Base-by-base conservation (phyloP, 1,139 yeast species). In the Diutina ranongensis region DNA sequence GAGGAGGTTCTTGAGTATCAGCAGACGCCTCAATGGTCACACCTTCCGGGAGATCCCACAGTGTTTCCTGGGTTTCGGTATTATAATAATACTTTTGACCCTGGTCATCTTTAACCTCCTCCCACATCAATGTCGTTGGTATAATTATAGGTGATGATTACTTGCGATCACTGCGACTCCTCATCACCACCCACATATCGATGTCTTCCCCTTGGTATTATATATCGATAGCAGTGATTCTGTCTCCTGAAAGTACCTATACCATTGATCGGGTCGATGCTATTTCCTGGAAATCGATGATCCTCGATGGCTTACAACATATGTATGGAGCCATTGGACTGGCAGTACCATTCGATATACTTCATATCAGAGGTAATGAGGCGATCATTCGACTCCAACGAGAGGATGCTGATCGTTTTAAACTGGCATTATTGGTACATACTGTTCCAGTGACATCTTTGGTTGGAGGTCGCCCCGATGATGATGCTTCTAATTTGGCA, bases 41-140 rank as follows among this genome's bases (percentile, higher is more conserved):
- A 2, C 40, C 46, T 27, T 67, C 76, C 0, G 97, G 97, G 51
- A 80, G 76, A 8, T 83, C 85, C 95, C 97, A 88, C 44, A 81
- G 76, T 0, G 95, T 80, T 54, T 79, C 80, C 46, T 78, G 74
- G 0, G 94, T 83, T 35, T 58, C 69, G 1, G 74, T 50, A 53
- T 88, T 79, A 60, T 78, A 85, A 60, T 83, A 88, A 63, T 88
- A 89, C 1, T 67, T 67, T 38, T 82, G 70, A 0, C 94, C 94
- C 36, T 77, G 76, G 12, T 74, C 76, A 52, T 83, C 87, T 36
- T 65, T 65, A 19, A 76, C 73, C 50, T 78, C 74, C 58, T 76
- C 79, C 96, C 96, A 87, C 42, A 38, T 36, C n/a, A 12, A 12
- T n/a, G n/a, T n/a, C n/a, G n/a, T n/a, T n/a, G n/a, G 34, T 31